Conservation (phyloP, 2,329 filamentous ascomycete species). For the Helminthosporium solani region DNA sequence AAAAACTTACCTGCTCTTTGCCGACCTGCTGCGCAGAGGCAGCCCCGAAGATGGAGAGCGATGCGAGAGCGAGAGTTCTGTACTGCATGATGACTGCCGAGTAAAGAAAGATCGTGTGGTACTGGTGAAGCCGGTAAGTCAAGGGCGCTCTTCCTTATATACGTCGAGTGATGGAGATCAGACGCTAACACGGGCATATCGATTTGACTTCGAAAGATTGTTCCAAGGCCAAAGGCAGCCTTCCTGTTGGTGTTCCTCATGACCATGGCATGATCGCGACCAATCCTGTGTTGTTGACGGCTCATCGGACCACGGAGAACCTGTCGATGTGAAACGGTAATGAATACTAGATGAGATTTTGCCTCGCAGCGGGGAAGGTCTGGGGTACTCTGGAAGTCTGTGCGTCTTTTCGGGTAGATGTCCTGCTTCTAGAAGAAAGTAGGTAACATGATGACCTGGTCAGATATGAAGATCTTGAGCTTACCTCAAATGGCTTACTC, state of each 20-base stretch:
- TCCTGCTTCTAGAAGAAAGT: conserved; percentile 29
- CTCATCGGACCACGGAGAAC: conserved; percentile 29
- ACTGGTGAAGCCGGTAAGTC: conserved; percentile 18
- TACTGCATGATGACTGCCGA: conserved; percentile 39
- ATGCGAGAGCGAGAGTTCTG: conserved; percentile 42
- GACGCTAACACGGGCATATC: conserved; percentile 16
- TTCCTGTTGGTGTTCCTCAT: conserved; percentile 11
- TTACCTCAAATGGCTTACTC: conserved; percentile 18
- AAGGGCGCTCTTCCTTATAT: conserved; percentile 30
- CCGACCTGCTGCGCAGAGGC: conserved; percentile 47
- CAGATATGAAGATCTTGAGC: conserved; percentile 7
- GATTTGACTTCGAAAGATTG: conserved; percentile 16
- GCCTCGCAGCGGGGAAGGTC: conserved; percentile 32
- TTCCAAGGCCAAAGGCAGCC: conserved; percentile 19
- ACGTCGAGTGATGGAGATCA: conserved; percentile 6
- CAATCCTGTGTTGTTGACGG: conserved; percentile 31
- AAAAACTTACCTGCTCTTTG: conserved; percentile 21
- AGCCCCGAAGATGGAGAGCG: conserved; percentile 43
- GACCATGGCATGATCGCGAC: conserved; percentile 16
- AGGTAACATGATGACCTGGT: conserved; percentile 18
- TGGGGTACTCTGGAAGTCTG: conserved; percentile 37
- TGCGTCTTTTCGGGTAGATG: conserved; percentile 22
- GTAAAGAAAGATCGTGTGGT: conserved; percentile 28
- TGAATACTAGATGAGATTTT: conserved; percentile 40
- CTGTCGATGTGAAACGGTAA: conserved; percentile 23